Conservation (phyloP, 768 basidiomycete genomes). For the Mycena filopes region DNA sequence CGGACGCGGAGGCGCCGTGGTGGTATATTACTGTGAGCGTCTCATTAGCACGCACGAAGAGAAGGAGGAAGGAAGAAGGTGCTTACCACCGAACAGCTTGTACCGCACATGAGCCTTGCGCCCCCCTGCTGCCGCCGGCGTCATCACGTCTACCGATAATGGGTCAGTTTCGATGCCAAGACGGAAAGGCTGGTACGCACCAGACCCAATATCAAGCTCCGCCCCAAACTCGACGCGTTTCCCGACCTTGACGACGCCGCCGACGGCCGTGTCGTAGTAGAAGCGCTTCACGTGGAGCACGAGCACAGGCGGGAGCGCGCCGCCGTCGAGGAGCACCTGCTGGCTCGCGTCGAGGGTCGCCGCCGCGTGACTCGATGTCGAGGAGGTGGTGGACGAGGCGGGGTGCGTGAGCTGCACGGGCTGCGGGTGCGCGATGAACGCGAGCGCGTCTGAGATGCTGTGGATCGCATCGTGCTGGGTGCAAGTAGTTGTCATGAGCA, state of each 20-base stretch:
- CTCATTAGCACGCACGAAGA: too few relatives aligned
- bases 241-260: constrained; percentile 85
- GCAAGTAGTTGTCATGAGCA: background rate
- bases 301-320: constrained; percentile 68
- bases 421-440: constrained; percentile 82
- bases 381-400: constrained; percentile 8
- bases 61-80: background rate
- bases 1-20: constrained; percentile 89
- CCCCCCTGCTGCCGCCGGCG: constrained; percentile 52
- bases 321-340: constrained; percentile 28
- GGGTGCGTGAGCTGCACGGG: constrained; percentile 77
- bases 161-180: background rate
- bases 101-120: constrained; percentile 66
- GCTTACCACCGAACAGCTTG: constrained; percentile 84
- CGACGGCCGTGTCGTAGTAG: constrained; percentile 74
- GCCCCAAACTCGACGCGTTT: constrained; percentile 84
- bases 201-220: constrained; percentile 79
- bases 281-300: constrained; percentile 72
- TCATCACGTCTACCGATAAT: constrained; percentile 27
- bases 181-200: constrained; percentile 46
- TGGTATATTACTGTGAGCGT: constrained; percentile 90
- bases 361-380: too few relatives aligned
- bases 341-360: constrained; percentile 64
- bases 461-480: constrained; percentile 75
- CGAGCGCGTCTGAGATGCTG: constrained; percentile 86